A percentile compares a stretch with the other conserved stretches of the same genome.
phyloP scores from a whole-genome alignment of 169 alveolate species.

The Theileria luwenshuni region DNA sequence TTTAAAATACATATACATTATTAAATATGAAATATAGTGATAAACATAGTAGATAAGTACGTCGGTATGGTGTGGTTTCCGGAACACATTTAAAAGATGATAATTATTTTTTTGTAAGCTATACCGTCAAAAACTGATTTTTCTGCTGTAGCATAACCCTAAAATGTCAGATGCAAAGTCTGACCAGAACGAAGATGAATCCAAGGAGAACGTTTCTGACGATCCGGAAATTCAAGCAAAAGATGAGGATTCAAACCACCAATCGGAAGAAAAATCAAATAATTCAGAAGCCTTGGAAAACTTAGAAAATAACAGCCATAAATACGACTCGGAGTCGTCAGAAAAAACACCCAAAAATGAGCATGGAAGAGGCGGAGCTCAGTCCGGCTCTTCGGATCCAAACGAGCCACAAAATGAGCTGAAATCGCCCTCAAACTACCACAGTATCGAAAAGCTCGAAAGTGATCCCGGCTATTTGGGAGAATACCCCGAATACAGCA shows the following conservation, averaged over 20 bases:
- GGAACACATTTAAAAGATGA: not conserved
- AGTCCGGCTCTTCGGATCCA: no score
- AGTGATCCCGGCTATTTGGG: no score
- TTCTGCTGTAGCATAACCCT: constrained; percentile 10
- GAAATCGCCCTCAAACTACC: no score
- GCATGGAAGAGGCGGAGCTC: not conserved
- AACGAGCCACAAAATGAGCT: no score
- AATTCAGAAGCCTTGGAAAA: not conserved
- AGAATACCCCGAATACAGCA: no score
- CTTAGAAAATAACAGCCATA: not conserved
- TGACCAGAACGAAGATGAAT: not conserved
- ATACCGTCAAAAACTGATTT: no score
- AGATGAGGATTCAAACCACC: not conserved
- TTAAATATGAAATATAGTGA: not conserved
- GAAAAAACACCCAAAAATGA: not conserved
- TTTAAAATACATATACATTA: not conserved
- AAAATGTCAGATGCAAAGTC: constrained; percentile 17
- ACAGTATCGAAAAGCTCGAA: no score
- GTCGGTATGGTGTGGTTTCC: constrained; percentile 12
- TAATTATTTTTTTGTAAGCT: no score
- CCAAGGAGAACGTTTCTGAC: not conserved
- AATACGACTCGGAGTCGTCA: not conserved
- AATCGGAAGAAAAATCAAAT: not conserved
- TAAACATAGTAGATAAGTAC: not conserved
- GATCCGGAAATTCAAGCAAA: not conserved